Conservation (phyloP, 345 rosid species). For the Acer campestre region DNA sequence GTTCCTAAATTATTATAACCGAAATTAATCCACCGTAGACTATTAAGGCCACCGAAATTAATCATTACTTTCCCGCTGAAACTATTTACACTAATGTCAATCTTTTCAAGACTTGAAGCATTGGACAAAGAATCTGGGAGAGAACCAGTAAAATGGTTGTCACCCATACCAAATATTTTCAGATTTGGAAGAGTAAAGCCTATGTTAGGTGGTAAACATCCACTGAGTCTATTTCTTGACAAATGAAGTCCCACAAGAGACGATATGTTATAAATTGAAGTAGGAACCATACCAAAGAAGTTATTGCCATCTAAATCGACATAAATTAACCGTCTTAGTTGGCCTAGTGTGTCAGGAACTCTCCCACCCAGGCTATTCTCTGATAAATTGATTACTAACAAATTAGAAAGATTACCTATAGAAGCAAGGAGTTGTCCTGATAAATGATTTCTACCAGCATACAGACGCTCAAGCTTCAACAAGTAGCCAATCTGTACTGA, state of each 20-base stretch:
- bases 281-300: conserved; percentile 23
- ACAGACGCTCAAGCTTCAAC: neutral
- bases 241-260: neutral
- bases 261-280: conserved; percentile 14
- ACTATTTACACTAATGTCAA: too few relatives aligned
- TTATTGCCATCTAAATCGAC: rapidly evolving
- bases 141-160: too few relatives aligned
- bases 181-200: too few relatives aligned
- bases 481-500: conserved; percentile 11
- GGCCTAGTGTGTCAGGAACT: neutral
- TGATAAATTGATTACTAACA: rapidly evolving
- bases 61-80: too few relatives aligned
- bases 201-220: too few relatives aligned
- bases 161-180: too few relatives aligned
- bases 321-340: neutral
- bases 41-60: too few relatives aligned
- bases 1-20: too few relatives aligned
- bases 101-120: too few relatives aligned
- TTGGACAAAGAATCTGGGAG: too few relatives aligned
- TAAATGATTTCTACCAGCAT: rapidly evolving
- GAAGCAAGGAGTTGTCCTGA: conserved; percentile 12
- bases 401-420: conserved; percentile 22
- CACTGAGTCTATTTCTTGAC: too few relatives aligned
- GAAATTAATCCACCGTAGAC: too few relatives aligned
- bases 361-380: neutral